Base-by-base conservation (phyloP, 345 rosid species). In the Abelmoschus esculentus region DNA sequence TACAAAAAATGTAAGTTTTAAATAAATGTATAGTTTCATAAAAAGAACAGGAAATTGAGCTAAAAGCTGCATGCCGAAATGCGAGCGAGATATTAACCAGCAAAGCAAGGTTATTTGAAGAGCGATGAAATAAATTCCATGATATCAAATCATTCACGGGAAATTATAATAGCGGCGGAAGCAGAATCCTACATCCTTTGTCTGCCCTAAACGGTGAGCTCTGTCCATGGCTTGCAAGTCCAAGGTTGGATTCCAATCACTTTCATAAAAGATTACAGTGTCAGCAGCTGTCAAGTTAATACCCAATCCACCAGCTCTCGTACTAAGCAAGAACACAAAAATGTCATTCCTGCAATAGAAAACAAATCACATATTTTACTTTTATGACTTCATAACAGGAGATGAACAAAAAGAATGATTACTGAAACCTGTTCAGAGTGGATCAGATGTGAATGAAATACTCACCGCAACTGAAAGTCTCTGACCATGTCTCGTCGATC, bases 161-260 rank as follows among this genome's bases (percentile, higher is more conserved):
- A 5, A 13, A 1, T 22, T 31, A 46, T 0, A 58, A 17, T 7
- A 57, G 18, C 5, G n/a, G 42, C 5, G 31, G 59, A 72, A 31
- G 67, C 55, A 71, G 72, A 65, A 80, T 86, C 97, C 86, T 65
- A 96, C 99, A 89, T 96, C 98, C 79, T 89, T 96, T 36, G 99
- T 96, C 87, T 96, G 99, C 72, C 99, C 99, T 79, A 96, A 83
- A 61, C 99, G 89, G 70, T 96, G 98, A 75, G 99, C 99, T 79
- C 99, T 85, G 81, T 96, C 99, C 99, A 96, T 96, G 73, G 99
- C 99, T 78, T 96, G 99, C 70, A 96, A 84, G 83, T 96, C 98
- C 82, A 96, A 83, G 54, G 99, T 96, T 57, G 99, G 99, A 77
- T 96, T 96, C 99, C 99, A 96, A 77, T 96, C 99, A 77, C 97